These are phyloP conservation scores for Fraxinus latifolia DNA, from an alignment of 305 asterid species.

Conservation along the genomic window DNA sequence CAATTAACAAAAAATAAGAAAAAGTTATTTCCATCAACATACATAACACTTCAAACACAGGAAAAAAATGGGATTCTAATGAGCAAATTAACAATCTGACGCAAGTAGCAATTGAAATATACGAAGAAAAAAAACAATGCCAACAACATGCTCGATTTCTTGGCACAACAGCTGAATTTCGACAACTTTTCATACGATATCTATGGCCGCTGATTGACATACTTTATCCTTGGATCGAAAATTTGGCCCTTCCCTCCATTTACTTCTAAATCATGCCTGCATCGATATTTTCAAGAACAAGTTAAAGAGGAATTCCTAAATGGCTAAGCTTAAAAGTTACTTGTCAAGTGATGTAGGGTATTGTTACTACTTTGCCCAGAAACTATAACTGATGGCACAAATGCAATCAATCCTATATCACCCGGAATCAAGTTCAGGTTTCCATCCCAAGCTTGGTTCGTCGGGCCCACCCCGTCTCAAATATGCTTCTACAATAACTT, in stretches of 20 bases:
- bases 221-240: constrained; percentile 92
- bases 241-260: constrained; percentile 91
- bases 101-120: not conserved
- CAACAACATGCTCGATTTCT: not conserved
- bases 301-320: not conserved
- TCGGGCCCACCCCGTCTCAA: not conserved
- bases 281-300: not conserved
- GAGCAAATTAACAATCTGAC: not conserved
- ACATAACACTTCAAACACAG: not conserved
- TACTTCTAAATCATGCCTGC: constrained; percentile 96
- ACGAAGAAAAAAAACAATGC: not conserved
- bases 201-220: constrained; percentile 71
- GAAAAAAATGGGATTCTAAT: not conserved
- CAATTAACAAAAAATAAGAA: not conserved
- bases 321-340: not conserved
- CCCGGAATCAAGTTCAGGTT: not conserved
- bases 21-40: not conserved
- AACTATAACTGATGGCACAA: not conserved
- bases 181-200: not conserved
- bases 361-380: not conserved
- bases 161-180: not conserved
- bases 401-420: not conserved
- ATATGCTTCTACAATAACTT: not conserved
- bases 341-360: not conserved
- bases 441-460: not conserved